phyloP scores from a whole-genome alignment of 2,329 filamentous ascomycete genomes.

The Colletotrichum cordylinicola region DNA sequence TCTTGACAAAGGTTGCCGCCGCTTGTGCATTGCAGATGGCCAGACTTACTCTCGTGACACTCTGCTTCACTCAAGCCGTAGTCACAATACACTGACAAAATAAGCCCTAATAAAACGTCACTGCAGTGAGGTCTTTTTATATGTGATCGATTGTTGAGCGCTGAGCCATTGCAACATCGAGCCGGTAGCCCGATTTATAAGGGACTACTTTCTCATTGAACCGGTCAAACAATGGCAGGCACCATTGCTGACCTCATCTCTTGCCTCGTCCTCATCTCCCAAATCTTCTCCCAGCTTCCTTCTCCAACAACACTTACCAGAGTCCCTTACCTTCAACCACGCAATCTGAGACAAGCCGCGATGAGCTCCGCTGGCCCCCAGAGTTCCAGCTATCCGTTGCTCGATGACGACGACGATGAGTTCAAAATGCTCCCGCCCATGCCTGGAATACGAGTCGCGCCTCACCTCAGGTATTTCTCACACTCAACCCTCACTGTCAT shows the following conservation, averaged over 20 bases:
- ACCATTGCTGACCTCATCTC: background rate
- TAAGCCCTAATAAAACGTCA: background rate
- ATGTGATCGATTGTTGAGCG: background rate
- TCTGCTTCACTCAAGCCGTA: background rate
- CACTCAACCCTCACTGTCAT: background rate
- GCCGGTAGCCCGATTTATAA: background rate
- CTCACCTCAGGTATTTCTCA: background rate
- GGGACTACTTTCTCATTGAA: background rate
- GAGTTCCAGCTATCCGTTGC: background rate
- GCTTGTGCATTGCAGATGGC: background rate
- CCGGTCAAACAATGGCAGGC: background rate
- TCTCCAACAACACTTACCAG: background rate
- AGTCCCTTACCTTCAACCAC: background rate
- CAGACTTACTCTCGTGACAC: background rate
- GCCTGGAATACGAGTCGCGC: background rate
- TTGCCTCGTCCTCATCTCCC: background rate
- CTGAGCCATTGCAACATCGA: background rate
- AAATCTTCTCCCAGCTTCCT: background rate
- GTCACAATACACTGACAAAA: background rate
- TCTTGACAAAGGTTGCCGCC: background rate
- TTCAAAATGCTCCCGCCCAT: background rate
- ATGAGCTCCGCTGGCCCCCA: background rate
- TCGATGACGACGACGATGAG: background rate
- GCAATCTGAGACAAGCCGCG: background rate
- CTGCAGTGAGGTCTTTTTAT: background rate